Conservation (phyloP, 176 grass and related monocot genomes). For the Triticum timopheevii region DNA sequence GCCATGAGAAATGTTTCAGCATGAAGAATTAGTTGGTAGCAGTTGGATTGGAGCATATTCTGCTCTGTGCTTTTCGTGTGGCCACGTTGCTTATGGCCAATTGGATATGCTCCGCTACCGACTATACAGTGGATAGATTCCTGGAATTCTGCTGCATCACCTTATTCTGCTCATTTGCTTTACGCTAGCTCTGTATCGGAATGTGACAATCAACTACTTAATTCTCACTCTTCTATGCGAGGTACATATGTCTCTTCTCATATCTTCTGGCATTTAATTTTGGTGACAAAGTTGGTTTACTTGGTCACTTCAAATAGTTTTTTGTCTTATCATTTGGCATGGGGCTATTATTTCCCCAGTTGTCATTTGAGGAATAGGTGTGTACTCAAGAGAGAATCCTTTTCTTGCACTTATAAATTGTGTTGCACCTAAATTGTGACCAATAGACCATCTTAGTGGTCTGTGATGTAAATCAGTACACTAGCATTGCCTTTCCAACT, state of each 20-base stretch:
- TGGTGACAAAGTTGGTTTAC: neutral
- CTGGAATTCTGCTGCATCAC: constrained; percentile 87
- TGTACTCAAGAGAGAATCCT: neutral
- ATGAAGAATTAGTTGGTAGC: constrained; percentile 70
- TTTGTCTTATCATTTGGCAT: neutral
- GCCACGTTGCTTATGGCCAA: constrained; percentile 97
- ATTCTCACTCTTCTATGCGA: constrained; percentile 77
- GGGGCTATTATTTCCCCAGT: neutral
- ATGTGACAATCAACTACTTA: constrained; percentile 96
- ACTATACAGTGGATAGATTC: constrained; percentile 71
- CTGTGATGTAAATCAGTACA: neutral
- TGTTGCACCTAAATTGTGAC: neutral
- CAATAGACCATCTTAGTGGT: neutral
- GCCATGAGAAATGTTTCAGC: constrained; percentile 66
- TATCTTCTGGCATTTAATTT: constrained; percentile 5
- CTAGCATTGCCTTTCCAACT: neutral
- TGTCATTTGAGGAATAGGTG: constrained; percentile 5
- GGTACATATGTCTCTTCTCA: constrained; percentile 53
- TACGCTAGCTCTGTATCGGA: constrained; percentile 72
- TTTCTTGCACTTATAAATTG: constrained; percentile 1
- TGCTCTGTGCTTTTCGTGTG: constrained; percentile 84
- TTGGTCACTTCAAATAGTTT: constrained; percentile 7
- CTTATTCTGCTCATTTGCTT: constrained; percentile 95
- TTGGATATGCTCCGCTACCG: constrained; percentile 80
- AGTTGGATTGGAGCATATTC: constrained; percentile 77